phyloP scores from a whole-genome alignment of 1,284 basidiomycete genomes.

The Ustilago vetiveriae region DNA sequence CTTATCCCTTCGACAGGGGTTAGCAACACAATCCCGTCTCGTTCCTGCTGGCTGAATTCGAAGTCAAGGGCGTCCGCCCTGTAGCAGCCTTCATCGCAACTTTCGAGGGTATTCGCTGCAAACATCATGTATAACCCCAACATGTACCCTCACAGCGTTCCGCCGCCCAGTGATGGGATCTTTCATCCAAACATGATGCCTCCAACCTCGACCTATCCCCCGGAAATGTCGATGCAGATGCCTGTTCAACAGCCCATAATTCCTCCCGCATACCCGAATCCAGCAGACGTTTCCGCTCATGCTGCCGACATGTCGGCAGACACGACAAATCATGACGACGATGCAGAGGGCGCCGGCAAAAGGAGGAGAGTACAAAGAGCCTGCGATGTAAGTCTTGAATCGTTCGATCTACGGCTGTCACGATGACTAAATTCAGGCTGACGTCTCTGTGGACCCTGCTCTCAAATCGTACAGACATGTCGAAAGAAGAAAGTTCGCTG shows the following conservation, averaged over 20 bases:
- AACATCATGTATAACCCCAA: constrained; percentile 15
- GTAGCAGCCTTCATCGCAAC: not conserved
- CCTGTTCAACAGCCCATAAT: constrained; percentile 1
- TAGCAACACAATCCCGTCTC: not conserved
- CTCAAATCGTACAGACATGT: constrained; percentile 32
- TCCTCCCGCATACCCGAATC: constrained; percentile 9
- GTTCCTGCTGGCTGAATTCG: not conserved
- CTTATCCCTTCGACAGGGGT: not conserved
- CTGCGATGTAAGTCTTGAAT: constrained; percentile 43
- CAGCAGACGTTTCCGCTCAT: constrained; percentile 12
- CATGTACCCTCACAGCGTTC: constrained; percentile 13
- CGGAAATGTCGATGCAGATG: constrained; percentile 13
- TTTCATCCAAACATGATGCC: constrained; percentile 24
- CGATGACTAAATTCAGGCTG: not conserved
- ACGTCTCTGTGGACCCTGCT: not conserved
- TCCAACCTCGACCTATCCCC: constrained; percentile 7
- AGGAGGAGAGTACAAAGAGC: constrained; percentile 55
- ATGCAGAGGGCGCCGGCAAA: constrained; percentile 51
- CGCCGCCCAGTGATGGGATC: constrained; percentile 12
- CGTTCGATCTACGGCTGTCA: not conserved
- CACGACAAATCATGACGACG: constrained; percentile 39
- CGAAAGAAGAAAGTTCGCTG: constrained; percentile 63
- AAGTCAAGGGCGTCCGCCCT: not conserved
- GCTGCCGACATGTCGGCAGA: constrained; percentile 24
- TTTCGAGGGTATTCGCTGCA: not conserved